phyloP scores from a whole-genome alignment of 805 yeast genomes.

The Pichia cabralensis region DNA sequence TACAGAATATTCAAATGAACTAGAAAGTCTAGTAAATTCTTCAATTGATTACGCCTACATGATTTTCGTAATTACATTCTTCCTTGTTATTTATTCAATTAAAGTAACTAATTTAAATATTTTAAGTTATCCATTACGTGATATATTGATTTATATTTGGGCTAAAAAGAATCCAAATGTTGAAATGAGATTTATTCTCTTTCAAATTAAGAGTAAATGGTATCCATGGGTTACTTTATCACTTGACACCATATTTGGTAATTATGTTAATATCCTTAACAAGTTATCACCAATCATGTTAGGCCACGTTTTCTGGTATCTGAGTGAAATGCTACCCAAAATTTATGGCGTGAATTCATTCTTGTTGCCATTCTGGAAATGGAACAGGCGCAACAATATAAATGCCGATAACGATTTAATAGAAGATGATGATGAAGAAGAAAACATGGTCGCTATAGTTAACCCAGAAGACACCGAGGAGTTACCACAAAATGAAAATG shows the following conservation, averaged over 20 bases:
- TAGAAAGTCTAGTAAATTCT: slow-evolving; percentile 27
- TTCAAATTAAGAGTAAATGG: slow-evolving; percentile 34
- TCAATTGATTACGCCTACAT: slow-evolving; percentile 32
- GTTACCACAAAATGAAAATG: background rate
- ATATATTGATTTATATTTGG: slow-evolving; percentile 34
- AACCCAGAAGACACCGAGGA: too few species aligned
- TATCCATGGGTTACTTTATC: slow-evolving; percentile 31
- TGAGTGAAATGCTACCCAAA: slow-evolving; percentile 34
- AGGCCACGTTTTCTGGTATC: slow-evolving; percentile 33
- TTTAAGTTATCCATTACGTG: slow-evolving; percentile 31
- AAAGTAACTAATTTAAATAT: slow-evolving; percentile 22
- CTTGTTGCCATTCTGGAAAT: slow-evolving; percentile 35
- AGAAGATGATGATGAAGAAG: too few species aligned
- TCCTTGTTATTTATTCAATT: slow-evolving; percentile 25
- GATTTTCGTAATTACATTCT: slow-evolving; percentile 21
- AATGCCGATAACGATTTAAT: too few species aligned
- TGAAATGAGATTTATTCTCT: slow-evolving; percentile 30
- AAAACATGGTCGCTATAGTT: too few species aligned
- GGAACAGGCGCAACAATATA: slow-evolving; percentile 11
- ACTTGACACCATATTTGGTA: slow-evolving; percentile 8
- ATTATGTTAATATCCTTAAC: slow-evolving; percentile 18
- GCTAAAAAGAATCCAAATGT: slow-evolving; percentile 35
- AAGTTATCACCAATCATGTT: slow-evolving; percentile 31
- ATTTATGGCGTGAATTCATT: slow-evolving; percentile 25
- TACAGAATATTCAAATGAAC: slow-evolving; percentile 28